A percentile compares a stretch with the other conserved stretches of the same genome.
Evolutionary conservation across 352 stramenopile species (phyloP).

Genomic region (Pelagophyceae sp.): DNA sequence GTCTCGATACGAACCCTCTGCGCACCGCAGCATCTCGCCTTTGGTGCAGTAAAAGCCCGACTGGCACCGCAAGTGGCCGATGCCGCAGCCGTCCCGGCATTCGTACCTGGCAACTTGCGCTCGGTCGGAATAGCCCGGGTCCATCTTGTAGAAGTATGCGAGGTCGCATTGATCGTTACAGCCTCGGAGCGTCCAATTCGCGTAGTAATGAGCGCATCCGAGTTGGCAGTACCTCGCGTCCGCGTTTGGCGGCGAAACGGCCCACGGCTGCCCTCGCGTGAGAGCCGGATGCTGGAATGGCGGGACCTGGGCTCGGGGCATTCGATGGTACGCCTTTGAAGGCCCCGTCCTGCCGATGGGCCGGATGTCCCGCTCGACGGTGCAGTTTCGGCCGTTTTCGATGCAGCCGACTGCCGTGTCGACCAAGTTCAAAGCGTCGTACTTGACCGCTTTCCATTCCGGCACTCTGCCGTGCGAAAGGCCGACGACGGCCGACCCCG

Average conservation of each 20-base stretch:
- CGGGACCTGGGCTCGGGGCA: background rate
- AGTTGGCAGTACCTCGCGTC: background rate
- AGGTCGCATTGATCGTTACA: background rate
- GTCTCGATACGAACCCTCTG: conserved; percentile 5
- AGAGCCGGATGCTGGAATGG: background rate
- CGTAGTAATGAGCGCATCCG: background rate
- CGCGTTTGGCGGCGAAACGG: background rate
- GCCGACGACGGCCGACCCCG: background rate
- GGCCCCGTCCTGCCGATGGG: background rate
- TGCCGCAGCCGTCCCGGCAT: conserved; percentile 7
- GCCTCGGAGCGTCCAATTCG: background rate
- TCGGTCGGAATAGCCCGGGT: background rate
- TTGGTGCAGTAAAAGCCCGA: background rate
- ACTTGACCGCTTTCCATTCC: background rate
- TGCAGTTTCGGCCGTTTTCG: background rate
- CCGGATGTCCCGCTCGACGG: background rate
- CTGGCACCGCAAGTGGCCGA: conserved; percentile 2
- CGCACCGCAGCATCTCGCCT: background rate
- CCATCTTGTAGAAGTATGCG: background rate
- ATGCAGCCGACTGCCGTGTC: background rate
- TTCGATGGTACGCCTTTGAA: background rate
- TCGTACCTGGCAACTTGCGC: conserved; percentile 5
- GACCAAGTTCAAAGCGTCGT: background rate
- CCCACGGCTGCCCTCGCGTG: background rate
- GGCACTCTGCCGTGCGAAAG: conserved; percentile 3